Base-by-base conservation (phyloP, 202 grass and related monocot species). In the Bolboschoenoplectus hybrid region DNA sequence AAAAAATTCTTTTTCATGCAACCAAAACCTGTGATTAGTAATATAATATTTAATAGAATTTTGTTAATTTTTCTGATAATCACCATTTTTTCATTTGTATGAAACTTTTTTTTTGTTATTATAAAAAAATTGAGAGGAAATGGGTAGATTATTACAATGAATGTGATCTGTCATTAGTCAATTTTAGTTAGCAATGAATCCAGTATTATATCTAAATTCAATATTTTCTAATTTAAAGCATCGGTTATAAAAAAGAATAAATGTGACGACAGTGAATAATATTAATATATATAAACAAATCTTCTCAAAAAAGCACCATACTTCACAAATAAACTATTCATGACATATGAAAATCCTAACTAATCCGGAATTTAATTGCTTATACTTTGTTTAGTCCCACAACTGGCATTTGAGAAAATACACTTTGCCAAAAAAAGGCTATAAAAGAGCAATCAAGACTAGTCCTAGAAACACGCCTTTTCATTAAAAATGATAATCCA, bases 181-280 rank as follows among this genome's bases (percentile, higher is more conserved):
- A 68, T 41, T 41, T 40, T 67, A 16, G 5, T 67, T 67, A 41
- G 35, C 13, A 40, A 6, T 67, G 4, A 67, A 67, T 67, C 12
- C 35, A 67, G 11, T 26, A 26, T 26, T 6, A 68, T 7, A 68
- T 69, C 2, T 41, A 69, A 68, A 68, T 68, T 69, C 38, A 69
- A 69, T 69, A 69, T 43, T 67, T 67, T 69, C 66, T 6, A 69
- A 69, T 69, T 69, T 26, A 26, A 26, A 26, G 26, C 26, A 26
- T 69, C 1, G 1, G 36, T 41, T 40, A 68, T 36, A 26, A 16
- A 38, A 41, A 39, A 13, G 64, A 40, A 67, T 2, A 67, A 0
- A 67, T 14, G 1, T 41, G 36, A 68, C 40, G 12, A 41, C 35
- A 40, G 16, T 68, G 65, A 41, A 68, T 67, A 67, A 40, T 40